These are phyloP conservation scores for Cladosporium sp. DNA, from an alignment of 2,329 filamentous ascomycete species.

Conservation along the genomic window DNA sequence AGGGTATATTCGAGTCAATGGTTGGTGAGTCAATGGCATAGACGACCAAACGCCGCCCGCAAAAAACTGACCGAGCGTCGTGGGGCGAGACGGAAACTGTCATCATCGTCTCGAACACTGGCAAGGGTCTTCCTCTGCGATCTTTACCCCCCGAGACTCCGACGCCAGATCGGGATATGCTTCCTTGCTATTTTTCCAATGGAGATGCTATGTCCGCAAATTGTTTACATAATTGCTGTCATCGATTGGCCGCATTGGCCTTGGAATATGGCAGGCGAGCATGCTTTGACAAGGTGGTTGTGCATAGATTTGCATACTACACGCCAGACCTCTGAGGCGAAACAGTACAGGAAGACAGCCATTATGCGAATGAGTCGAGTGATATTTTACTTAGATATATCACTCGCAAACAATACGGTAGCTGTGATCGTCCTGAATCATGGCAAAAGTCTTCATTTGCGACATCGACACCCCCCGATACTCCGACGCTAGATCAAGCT, in stretches of 20 bases:
- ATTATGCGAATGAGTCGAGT: not conserved
- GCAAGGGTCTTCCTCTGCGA: not conserved
- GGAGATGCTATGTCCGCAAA: not conserved
- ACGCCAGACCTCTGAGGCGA: not conserved
- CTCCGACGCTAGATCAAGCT: no score
- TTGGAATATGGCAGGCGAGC: not conserved
- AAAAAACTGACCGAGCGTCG: conserved; percentile 6
- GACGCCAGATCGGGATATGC: not conserved
- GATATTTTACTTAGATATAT: no score
- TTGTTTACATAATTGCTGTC: not conserved
- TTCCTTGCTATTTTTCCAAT: not conserved
- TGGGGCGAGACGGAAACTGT: not conserved
- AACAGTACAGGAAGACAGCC: not conserved
- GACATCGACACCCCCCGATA: no score
- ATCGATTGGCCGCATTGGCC: not conserved
- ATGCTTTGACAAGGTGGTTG: not conserved
- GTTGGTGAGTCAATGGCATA: conserved; percentile 8
- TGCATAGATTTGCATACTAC: not conserved
- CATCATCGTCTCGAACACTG: not conserved
- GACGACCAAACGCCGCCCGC: not conserved
- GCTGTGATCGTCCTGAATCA: no score
- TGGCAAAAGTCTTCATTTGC: no score
- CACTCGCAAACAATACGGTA: no score
- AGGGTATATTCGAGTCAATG: not conserved
- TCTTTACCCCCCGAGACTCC: not conserved